A percentile compares a stretch with the other conserved stretches of the same genome.
phyloP scores from a whole-genome alignment of 192 early-diverging fungal genomes.

The Dispira simplex region DNA sequence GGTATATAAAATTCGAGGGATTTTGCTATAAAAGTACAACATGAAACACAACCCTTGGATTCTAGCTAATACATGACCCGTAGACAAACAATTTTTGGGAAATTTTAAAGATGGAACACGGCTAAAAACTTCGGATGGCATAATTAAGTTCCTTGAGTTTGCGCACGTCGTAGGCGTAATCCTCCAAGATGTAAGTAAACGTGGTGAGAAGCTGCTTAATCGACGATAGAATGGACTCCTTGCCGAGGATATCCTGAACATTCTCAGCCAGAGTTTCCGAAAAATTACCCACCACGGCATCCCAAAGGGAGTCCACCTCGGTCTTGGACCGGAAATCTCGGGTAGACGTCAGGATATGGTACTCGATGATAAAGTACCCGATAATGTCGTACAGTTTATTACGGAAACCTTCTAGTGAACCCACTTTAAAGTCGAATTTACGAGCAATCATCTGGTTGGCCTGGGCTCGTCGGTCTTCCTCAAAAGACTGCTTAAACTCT shows the following conservation, averaged over 20 bases:
- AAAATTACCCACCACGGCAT: conserved; percentile 66
- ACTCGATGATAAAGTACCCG: conserved; percentile 94
- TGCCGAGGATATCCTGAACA: conserved; percentile 60
- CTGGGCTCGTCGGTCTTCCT: conserved; percentile 82
- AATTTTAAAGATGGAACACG: no score
- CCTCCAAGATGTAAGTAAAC: conserved; percentile 87
- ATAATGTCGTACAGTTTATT: conserved; percentile 76
- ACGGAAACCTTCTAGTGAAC: conserved; percentile 46
- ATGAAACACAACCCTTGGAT: no score
- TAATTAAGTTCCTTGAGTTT: conserved; percentile 32
- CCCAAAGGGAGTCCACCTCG: conserved; percentile 83
- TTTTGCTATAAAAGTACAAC: no score
- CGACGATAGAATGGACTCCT: conserved; percentile 52
- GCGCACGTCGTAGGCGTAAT: conserved; percentile 23
- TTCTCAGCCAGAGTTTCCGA: conserved; percentile 61
- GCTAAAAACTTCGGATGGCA: conserved; percentile 16
- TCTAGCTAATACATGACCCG: no score
- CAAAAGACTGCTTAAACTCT: conserved; percentile 76
- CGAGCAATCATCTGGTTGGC: conserved; percentile 68
- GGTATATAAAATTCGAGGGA: no score
- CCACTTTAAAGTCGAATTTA: conserved; percentile 50
- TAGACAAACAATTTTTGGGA: no score
- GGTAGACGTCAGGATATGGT: conserved; percentile 72
- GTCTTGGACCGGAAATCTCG: conserved; percentile 75
- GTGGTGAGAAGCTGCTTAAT: conserved; percentile 66